Evolutionary conservation across 768 basidiomycete genomes (phyloP), one percentile per base, ranked within the genome.

Genomic region (Exsudoporus frostii): DNA sequence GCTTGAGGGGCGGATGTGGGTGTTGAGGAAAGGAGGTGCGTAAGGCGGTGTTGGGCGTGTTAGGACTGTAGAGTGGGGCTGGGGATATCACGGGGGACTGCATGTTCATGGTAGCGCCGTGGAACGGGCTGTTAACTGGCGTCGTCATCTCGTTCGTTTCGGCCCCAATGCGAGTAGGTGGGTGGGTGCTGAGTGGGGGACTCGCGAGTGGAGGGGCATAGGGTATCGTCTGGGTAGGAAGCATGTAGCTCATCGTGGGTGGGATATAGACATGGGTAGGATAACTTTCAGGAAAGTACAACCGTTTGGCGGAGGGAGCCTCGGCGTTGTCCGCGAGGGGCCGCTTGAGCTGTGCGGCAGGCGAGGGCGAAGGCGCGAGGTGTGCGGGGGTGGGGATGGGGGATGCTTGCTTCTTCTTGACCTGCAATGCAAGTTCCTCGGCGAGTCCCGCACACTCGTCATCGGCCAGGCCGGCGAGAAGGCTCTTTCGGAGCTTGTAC

Each of bases 1-100:
- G 80, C 63, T 86, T 87, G 27, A 85, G 71, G 3, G 84, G 83
- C 2, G 84, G 82, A 57, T 84, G 83, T 0, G 83, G 77, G 58
- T 81, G 80, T 49, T 80, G 78, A 3, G 82, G 75, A 42, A 77
- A 74, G 24, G 73, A 59, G 13, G 61, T 48, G 3, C 64, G 58
- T 45, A 56, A 44, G 60, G 66, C 54, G 48, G 56, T 58, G 56
- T 39, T 56, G 52, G 53, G 62, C 41, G 63, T 60, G 60, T 59
- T 57, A 34, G 61, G 62, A 43, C 55, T 44, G 50, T 65, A 68
- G 36, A 65, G 51, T 6, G 60, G 62, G 19, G 60, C 62, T 7
- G 38, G 29, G 20, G 67, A 48, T 2, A 60, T 39, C 8, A 48
- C 46, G 5, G 64, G 62, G 2, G 62, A 66, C 47, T 64, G 66